Base-by-base conservation (phyloP, 345 rosid genomes). In the Raphanus sativus region DNA sequence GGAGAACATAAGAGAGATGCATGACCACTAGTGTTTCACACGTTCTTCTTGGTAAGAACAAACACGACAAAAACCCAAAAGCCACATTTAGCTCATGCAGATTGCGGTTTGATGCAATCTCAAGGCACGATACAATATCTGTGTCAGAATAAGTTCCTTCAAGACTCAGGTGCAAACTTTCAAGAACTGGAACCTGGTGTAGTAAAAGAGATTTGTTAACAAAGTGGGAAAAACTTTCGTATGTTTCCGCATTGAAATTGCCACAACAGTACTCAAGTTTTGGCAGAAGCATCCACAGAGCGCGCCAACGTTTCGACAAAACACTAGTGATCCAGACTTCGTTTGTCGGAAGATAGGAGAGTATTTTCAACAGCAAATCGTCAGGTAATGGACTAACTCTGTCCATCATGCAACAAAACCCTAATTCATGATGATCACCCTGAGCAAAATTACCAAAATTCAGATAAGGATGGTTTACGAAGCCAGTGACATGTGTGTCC, bases 281-380 rank as follows among this genome's bases (percentile, higher is more conserved):
- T 17, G 68, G 29, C 50, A 64, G 4, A 64, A 64, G 15, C 68
- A 64, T 34, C 68, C 52, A 64, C 17, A 64, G 68, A 64, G 52
- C 17, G 17, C 30, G 52, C 52, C 68, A 64, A 17, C 68, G 16
- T 64, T 64, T 21, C 2, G 52, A 64, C 52, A 64, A 64, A 64
- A 36, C 52, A 64, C 68, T 36, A 36, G 68, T 64, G 68, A 36
- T 64, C 50, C 29, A 30, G 48, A 64, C 52, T 64, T 64, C 52
- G 24, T 4, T 17, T 34, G 52, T 64, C 15, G 29, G 50, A 64
- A 21, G 9, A 64, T 17, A 64, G 17, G 68, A 64, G 29, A 64
- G 68, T 32, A 36, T 64, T 3, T 64, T 64, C 15, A 64, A 64
- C 28, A 64, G 50, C n/a, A 64, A 17, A 64, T 64, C 50, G 25